Percentiles rank a stretch among this genome's conserved stretches.
These are phyloP conservation scores for Nitzschia sp. DNA, from an alignment of 108 stramenopile species.

Conservation along the genomic window DNA sequence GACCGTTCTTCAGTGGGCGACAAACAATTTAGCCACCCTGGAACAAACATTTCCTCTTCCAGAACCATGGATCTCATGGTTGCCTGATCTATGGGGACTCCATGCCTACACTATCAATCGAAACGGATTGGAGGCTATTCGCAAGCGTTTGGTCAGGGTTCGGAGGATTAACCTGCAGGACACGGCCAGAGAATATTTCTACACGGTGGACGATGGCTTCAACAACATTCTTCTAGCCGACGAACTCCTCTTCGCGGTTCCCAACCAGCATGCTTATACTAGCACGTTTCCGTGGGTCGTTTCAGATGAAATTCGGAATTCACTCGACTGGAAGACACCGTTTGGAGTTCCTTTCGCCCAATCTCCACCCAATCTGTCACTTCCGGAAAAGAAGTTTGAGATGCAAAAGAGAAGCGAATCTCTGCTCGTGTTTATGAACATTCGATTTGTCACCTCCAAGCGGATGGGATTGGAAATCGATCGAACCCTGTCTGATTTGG, in stretches of 20 bases:
- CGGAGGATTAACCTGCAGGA: background rate
- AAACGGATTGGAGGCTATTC: conserved; percentile 7
- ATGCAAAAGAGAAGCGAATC: conserved; percentile 1
- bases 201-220: conserved; percentile 3
- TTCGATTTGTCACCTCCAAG: conserved; percentile 9
- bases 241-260: conserved; percentile 7
- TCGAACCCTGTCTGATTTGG: conserved; percentile 6
- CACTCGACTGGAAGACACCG: background rate
- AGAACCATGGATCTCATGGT: conserved; percentile 23
- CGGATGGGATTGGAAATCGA: conserved; percentile 1
- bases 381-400: background rate
- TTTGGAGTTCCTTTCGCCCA: background rate
- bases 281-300: conserved; percentile 15
- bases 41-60: conserved; percentile 10
- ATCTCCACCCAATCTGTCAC: background rate
- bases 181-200: background rate
- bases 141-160: background rate
- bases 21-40: background rate
- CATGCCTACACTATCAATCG: conserved; percentile 16
- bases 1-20: conserved; percentile 14
- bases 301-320: background rate
- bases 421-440: conserved; percentile 14
- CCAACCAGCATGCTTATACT: conserved; percentile 8
- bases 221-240: background rate
- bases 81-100: conserved; percentile 7